Base-by-base conservation (phyloP, 2,329 filamentous ascomycete genomes). In the Aspergillus quadricinctus region DNA sequence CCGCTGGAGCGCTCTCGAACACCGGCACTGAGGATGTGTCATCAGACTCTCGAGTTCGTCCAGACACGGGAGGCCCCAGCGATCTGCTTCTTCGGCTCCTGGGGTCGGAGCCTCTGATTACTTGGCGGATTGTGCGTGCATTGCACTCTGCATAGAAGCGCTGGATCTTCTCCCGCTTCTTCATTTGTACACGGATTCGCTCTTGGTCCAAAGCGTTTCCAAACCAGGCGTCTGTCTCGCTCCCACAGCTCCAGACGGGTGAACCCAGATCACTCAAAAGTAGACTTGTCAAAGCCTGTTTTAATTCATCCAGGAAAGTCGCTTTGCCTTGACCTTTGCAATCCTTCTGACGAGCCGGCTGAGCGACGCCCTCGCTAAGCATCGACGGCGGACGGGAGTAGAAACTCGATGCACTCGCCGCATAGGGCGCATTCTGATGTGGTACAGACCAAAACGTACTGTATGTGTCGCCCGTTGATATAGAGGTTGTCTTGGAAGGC, bases 161-260 rank as follows among this genome's bases (percentile, higher is more conserved):
- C 41, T 75, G 71, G 9, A 75, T 68, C 28, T 68, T 66, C 48
- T 73, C 69, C 4, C 72, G 68, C 53, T 71, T 75, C 46, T 69
- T 67, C 72, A 77, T 76, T 48, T 77, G 72, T 17, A 63, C 49
- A 29, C 70, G 67, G 37, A 77, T 70, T 9, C 72, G 80, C 74
- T 62, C 78, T 75, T 66, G 80, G 75, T 83, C 82, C 9, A 79
- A 64, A 5, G 77, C 75, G 55, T 77, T 81, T 61, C 65, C 73
- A 63, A 97, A 94, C 88, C 93, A 97, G 3, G 81, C 81, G 71
- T 97, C 94, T 0, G 93, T 97, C 76, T 99, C 94, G 45, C 92
- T 96, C 3, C 94, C 94, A 51, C 84, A 84, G n/a, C 87, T 85
- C 72, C 95, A 94, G 1, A 97, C 88, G 29, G 90, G 83, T 43